Conservation (phyloP, 805 yeast species). For the Saccharomycopsis sp. region DNA sequence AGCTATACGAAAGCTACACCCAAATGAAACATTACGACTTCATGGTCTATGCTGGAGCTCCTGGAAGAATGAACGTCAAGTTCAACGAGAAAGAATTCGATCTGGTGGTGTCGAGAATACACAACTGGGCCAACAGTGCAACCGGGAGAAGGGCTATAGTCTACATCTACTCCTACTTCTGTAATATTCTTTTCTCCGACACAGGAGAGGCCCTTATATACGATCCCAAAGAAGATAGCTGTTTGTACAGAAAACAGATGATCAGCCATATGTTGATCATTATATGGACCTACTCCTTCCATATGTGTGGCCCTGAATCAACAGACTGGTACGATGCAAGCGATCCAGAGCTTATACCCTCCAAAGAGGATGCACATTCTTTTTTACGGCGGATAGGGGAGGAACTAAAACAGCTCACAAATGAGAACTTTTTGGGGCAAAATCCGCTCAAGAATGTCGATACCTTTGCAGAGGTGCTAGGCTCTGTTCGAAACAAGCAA, state of each 20-base stretch:
- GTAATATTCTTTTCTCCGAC: conserved; percentile 47
- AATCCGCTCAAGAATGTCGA: neutral
- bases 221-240: conserved; percentile 1
- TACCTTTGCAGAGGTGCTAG: neutral
- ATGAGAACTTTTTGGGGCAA: neutral
- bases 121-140: conserved; percentile 41
- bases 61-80: conserved; percentile 65
- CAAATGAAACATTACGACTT: conserved; percentile 64
- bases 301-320: conserved; percentile 39
- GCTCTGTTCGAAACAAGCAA: conserved; percentile 27
- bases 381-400: conserved; percentile 43
- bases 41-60: conserved; percentile 73
- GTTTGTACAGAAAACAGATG: conserved; percentile 31
- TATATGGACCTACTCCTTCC: conserved; percentile 46
- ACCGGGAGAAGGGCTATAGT: conserved; percentile 47
- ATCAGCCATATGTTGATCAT: conserved; percentile 35
- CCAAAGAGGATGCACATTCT: conserved; percentile 43
- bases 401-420: conserved; percentile 25
- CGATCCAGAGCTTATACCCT: conserved; percentile 22
- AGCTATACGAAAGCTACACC: neutral
- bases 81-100: conserved; percentile 46
- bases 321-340: conserved; percentile 18
- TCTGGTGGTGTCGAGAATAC: conserved; percentile 41
- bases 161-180: conserved; percentile 52
- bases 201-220: conserved; percentile 29